Percentiles rank a stretch among this genome's conserved stretches.
These are phyloP conservation scores for Neocucurbitaria cava DNA, from an alignment of 2,329 filamentous ascomycete species.

Conservation along the genomic window DNA sequence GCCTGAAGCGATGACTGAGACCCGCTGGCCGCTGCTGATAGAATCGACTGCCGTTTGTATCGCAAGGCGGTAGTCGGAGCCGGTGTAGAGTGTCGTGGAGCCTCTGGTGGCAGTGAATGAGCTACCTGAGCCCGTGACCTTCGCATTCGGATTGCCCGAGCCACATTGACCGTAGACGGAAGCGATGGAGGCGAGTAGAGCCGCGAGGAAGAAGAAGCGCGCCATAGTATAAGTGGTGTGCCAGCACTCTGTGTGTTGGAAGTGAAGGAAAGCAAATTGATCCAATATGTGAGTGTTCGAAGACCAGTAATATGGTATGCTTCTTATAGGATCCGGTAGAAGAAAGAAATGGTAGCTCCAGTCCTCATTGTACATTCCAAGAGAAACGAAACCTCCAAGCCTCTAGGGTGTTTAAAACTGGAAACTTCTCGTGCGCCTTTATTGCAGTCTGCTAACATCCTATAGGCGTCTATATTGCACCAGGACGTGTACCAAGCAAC, in stretches of 20 bases:
- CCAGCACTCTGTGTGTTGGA: neutral
- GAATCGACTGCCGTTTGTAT: conserved; percentile 63
- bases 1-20: conserved; percentile 62
- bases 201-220: neutral
- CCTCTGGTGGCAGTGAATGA: conserved; percentile 57
- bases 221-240: neutral
- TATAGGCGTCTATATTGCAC: neutral
- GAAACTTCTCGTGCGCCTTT: neutral
- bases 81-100: conserved; percentile 57
- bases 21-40: conserved; percentile 60
- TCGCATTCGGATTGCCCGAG: conserved; percentile 55
- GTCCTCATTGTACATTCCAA: neutral
- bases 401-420: neutral
- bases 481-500: neutral
- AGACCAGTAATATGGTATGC: neutral
- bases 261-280: neutral
- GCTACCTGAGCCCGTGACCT: conserved; percentile 56
- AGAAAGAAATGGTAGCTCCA: neutral
- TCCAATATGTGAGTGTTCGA: neutral
- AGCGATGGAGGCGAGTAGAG: neutral
- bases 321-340: neutral
- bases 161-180: conserved; percentile 55
- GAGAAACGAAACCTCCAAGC: neutral
- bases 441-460: neutral
- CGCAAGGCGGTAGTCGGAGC: conserved; percentile 61